phyloP scores from a whole-genome alignment of 495 filamentous ascomycete species.

The Bathelium albidoporum region DNA sequence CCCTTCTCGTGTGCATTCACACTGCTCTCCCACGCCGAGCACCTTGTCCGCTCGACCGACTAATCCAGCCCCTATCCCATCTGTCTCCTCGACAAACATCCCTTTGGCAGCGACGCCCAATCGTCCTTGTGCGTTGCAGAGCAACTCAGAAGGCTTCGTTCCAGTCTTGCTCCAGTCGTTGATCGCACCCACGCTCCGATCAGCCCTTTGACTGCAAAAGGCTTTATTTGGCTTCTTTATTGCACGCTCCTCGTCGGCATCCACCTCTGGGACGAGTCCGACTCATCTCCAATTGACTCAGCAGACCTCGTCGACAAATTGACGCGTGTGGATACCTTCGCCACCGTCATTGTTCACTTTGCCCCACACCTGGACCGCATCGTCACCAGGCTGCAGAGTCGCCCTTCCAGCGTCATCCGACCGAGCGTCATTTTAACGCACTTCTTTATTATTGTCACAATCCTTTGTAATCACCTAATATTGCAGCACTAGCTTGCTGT shows the following conservation, averaged over 20 bases:
- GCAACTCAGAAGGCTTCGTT: slow-evolving; percentile 2
- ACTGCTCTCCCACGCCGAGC: not conserved
- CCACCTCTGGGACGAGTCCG: not conserved
- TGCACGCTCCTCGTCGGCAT: not conserved
- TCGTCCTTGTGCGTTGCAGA: slow-evolving; percentile 3
- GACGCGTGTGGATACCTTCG: not conserved
- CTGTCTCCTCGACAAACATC: not conserved
- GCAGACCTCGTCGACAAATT: not conserved
- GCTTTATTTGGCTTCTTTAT: not conserved
- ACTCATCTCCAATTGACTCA: not conserved
- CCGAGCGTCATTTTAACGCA: slow-evolving; percentile 3
- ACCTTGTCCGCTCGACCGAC: not conserved
- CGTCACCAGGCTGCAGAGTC: not conserved
- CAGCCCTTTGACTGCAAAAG: not conserved
- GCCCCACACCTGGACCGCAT: not conserved
- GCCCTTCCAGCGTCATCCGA: not conserved
- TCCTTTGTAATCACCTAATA: slow-evolving; percentile 7
- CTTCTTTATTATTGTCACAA: slow-evolving; percentile 6
- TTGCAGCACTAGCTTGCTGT: slow-evolving; percentile 1
- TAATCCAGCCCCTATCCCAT: not conserved
- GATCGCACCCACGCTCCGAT: not conserved
- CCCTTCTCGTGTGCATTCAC: not conserved
- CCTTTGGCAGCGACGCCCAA: not conserved
- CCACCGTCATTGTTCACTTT: not conserved
- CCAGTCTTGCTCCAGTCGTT: not conserved